Evolutionary conservation across 208 protist species (phyloP).

Genomic region (Trypanosoma lewisi): DNA sequence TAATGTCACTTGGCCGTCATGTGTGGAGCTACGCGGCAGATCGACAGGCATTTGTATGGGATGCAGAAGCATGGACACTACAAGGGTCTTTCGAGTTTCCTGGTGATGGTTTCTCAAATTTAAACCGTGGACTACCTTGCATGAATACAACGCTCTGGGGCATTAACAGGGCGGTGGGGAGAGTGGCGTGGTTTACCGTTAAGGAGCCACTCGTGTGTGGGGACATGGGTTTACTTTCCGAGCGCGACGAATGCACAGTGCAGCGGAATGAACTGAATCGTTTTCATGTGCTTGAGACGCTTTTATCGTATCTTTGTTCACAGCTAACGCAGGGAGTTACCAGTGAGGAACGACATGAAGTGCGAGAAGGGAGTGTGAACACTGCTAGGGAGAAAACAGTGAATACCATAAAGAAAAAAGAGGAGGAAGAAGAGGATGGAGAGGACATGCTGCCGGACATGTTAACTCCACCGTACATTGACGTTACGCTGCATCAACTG

Average conservation of each 20-base stretch:
- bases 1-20: slow-evolving; percentile 41
- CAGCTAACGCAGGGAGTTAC: background rate
- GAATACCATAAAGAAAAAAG: background rate
- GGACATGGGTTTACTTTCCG: background rate
- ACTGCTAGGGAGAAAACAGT: background rate
- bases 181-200: slow-evolving; percentile 26
- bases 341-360: background rate
- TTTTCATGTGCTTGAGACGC: slow-evolving; percentile 3
- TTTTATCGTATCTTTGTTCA: slow-evolving; percentile 21
- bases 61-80: slow-evolving; percentile 28
- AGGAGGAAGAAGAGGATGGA: background rate
- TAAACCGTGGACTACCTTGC: slow-evolving; percentile 12
- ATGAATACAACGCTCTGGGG: slow-evolving; percentile 43
- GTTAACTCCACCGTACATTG: slow-evolving; percentile 14
- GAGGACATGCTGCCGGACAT: background rate
- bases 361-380: background rate
- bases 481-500: slow-evolving; percentile 17
- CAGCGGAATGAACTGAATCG: slow-evolving; percentile 4
- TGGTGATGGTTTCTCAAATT: slow-evolving; percentile 15
- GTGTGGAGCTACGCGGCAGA: slow-evolving; percentile 55
- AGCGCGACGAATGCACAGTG: slow-evolving; percentile 7
- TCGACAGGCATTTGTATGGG: slow-evolving; percentile 46
- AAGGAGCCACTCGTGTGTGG: slow-evolving; percentile 10
- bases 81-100: slow-evolving; percentile 55
- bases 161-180: slow-evolving; percentile 24